phyloP scores from a whole-genome alignment of 768 basidiomycete species.

The Chalciporus sphaerocephalus region DNA sequence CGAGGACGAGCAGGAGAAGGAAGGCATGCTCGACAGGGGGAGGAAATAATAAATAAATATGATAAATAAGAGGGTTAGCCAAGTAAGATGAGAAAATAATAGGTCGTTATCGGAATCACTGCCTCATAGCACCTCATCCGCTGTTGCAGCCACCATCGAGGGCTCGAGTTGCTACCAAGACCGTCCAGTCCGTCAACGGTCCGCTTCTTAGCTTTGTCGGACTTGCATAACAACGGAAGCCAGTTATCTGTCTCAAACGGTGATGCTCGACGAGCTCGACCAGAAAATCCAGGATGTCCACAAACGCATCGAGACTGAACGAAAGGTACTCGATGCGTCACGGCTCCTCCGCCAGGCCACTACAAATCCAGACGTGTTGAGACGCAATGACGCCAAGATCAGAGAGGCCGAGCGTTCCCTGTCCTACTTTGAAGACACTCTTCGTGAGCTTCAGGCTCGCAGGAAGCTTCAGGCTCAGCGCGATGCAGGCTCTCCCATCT shows the following conservation, averaged over 20 bases:
- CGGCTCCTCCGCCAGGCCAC: conserved; percentile 78
- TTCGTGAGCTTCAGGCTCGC: conserved; percentile 76
- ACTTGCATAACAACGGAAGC: conserved; percentile 17
- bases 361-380: conserved; percentile 79
- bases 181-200: conserved; percentile 4
- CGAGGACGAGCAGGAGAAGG: conserved; percentile 28
- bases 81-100: conserved; percentile 18
- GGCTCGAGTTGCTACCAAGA: background rate
- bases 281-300: conserved; percentile 90
- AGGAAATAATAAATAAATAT: conserved; percentile 8
- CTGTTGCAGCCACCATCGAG: conserved; percentile 20
- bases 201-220: conserved; percentile 5
- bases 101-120: conserved; percentile 27
- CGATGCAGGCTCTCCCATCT: conserved; percentile 38
- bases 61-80: conserved; percentile 24
- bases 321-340: conserved; percentile 85
- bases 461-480: conserved; percentile 61
- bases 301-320: conserved; percentile 87
- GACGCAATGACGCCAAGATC: conserved; percentile 79
- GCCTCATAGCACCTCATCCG: conserved; percentile 30
- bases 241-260: conserved; percentile 15
- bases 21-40: conserved; percentile 25
- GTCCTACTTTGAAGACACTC: conserved; percentile 82
- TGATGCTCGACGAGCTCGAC: conserved; percentile 62
- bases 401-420: conserved; percentile 80